These are phyloP conservation scores for Pseudozyma sp. DNA, from an alignment of 1,284 basidiomycete species.

Conservation along the genomic window DNA sequence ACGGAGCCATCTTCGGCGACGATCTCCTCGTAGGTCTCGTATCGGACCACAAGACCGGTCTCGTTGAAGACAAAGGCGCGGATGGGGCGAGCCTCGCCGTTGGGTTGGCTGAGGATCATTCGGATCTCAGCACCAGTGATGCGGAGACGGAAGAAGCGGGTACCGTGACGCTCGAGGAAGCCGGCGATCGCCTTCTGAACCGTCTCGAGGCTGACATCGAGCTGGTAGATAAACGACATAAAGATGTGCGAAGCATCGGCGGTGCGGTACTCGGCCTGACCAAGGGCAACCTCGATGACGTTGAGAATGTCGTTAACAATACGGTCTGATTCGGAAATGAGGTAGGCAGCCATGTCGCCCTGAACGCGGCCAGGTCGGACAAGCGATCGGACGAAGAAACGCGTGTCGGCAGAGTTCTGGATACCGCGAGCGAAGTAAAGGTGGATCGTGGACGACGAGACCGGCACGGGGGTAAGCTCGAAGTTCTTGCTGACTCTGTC, in stretches of 20 bases:
- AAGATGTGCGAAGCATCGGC: slow-evolving; percentile 69
- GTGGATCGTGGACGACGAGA: slow-evolving; percentile 80
- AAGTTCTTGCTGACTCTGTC: slow-evolving; percentile 91
- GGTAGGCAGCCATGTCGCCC: slow-evolving; percentile 93
- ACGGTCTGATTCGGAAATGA: slow-evolving; percentile 97
- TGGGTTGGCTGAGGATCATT: slow-evolving; percentile 89
- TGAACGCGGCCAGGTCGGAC: slow-evolving; percentile 93
- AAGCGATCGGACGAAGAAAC: slow-evolving; percentile 97
- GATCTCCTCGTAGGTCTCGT: slow-evolving; percentile 98
- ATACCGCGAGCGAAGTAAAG: slow-evolving; percentile 93
- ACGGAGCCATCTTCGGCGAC: slow-evolving; percentile 92
- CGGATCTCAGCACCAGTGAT: slow-evolving; percentile 98
- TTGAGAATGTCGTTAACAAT: slow-evolving; percentile 94
- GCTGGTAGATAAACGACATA: slow-evolving; percentile 97
- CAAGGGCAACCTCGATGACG: slow-evolving; percentile 78
- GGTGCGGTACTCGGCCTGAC: slow-evolving; percentile 65
- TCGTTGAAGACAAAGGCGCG: slow-evolving; percentile 98
- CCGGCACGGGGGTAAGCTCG: slow-evolving; percentile 81
- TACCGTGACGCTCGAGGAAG: slow-evolving; percentile 93
- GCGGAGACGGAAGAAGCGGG: slow-evolving; percentile 96
- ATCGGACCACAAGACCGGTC: slow-evolving; percentile 98
- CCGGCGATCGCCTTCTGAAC: slow-evolving; percentile 94
- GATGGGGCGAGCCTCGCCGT: slow-evolving; percentile 87
- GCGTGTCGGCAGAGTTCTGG: slow-evolving; percentile 93
- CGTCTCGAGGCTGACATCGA: slow-evolving; percentile 93